phyloP scores from a whole-genome alignment of 371 early-diverging fungal species.

The Rhizopus arrhizus region DNA sequence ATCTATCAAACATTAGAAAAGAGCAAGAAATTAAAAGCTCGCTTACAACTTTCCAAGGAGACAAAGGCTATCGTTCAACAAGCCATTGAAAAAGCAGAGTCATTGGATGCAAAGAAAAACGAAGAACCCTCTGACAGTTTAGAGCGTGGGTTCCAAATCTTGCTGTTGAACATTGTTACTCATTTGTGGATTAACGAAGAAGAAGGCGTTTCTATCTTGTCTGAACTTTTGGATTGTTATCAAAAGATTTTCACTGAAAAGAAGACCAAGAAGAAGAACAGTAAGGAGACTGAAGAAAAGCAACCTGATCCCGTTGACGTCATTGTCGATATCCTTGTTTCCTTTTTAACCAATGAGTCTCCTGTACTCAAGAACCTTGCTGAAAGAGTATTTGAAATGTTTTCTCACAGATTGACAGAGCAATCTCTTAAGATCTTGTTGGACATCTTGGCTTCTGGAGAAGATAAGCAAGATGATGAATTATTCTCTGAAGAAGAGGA shows the following conservation, averaged over 20 bases:
- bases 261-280: conserved; percentile 31
- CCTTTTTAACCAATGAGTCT: conserved; percentile 86
- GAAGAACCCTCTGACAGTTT: conserved; percentile 46
- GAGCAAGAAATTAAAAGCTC: conserved; percentile 39
- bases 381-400: conserved; percentile 82
- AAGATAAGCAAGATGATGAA: conserved; percentile 54
- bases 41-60: conserved; percentile 17
- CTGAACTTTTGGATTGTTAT: conserved; percentile 77
- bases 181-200: conserved; percentile 69
- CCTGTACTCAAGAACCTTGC: conserved; percentile 74
- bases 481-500: conserved; percentile 64
- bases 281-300: conserved; percentile 47
- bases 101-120: conserved; percentile 27
- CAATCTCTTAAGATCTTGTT: conserved; percentile 77
- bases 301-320: conserved; percentile 86
- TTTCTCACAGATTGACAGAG: conserved; percentile 75
- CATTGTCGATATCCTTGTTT: conserved; percentile 86
- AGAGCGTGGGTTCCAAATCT: conserved; percentile 69
- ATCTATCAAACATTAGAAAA: conserved; percentile 54
- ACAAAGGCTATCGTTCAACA: conserved; percentile 24
- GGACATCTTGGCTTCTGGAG: conserved; percentile 58
- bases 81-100: conserved; percentile 26
- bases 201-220: conserved; percentile 62
- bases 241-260: conserved; percentile 62
- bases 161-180: conserved; percentile 69